phyloP scores from a whole-genome alignment of 2,329 filamentous ascomycete species.

The Lecanicillium sp. region DNA sequence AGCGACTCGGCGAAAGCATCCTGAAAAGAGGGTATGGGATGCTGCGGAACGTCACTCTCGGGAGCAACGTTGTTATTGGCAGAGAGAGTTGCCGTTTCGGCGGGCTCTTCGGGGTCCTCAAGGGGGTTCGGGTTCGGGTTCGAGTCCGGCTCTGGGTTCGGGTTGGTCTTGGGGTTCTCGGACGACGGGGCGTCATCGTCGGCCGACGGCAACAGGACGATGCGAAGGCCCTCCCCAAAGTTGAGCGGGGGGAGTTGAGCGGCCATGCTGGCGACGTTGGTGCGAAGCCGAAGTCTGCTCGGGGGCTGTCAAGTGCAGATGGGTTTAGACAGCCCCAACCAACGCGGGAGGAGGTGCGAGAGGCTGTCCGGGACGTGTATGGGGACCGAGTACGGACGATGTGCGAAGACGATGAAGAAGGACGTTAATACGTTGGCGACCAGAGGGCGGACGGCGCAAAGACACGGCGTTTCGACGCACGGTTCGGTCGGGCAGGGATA shows the following conservation, averaged over 20 bases:
- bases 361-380: no score
- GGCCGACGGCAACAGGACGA: conserved; percentile 7
- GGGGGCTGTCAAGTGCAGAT: conserved; percentile 1
- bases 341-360: background rate
- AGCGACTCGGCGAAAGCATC: conserved; percentile 78
- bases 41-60: conserved; percentile 21
- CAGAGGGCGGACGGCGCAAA: no score
- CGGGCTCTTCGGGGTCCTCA: conserved; percentile 2
- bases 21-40: conserved; percentile 72
- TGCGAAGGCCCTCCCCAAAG: conserved; percentile 8
- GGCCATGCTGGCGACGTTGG: conserved; percentile 5
- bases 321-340: conserved; percentile 5
- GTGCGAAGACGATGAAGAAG: no score
- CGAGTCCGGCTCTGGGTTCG: background rate
- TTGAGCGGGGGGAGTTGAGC: conserved; percentile 10
- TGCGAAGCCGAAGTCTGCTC: no score
- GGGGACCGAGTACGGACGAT: no score
- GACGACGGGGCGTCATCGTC: conserved; percentile 1
- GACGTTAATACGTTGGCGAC: no score
- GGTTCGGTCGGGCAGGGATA: no score
- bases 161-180: background rate
- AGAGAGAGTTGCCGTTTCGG: background rate
- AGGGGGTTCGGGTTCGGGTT: background rate
- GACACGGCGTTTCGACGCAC: no score
- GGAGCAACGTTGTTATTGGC: background rate